Base-by-base conservation (phyloP, 2,329 filamentous ascomycete species). In the Helotiales sp. region DNA sequence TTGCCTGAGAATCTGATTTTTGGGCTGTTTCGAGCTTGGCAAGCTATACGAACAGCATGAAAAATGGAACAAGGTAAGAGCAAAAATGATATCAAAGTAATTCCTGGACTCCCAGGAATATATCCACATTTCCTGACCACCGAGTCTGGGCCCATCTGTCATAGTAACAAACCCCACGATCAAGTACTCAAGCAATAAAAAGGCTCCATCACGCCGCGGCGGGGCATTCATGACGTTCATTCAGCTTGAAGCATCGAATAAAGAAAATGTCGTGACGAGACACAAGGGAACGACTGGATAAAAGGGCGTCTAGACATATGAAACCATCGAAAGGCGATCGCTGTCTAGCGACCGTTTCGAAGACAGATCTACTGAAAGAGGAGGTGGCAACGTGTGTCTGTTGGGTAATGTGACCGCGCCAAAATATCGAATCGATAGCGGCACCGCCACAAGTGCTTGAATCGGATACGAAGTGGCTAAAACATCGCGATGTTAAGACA, bases 391-490 rank as follows among this genome's bases (percentile, higher is more conserved):
- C 4, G 11, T 10, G 22, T 15, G 10, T 15, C n/a, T 50, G 11
- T 28, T 50, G 47, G 47, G 24, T n/a, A 30, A n/a, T 50, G 45
- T 49, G 20, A 49, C 20, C 24, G 24, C 47, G 47, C 47, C 47
- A 50, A 30, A 50, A 30, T 49, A 49, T 49, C 6, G 22, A 50
- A 24, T 50, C 47, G 11, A 50, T 50, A 50, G 47, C 47, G 47
- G 47, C 47, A 50, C 47, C 47, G 47, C 47, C 47, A 50, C 47
- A 50, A 50, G 47, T 50, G 47, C 47, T 50, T 49, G 45, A 49
- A 30, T 50, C 11, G 47, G 45, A 50, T 50, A 50, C 47, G 47
- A 50, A 50, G 47, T 50, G 47, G 47, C 47, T 50, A 50, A 50
- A 28, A 28, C 47, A 50, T 30, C 47, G 13, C 24, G 24, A 17